phyloP scores from a whole-genome alignment of 371 early-diverging fungal genomes.

The Haplosporangium sp. region DNA sequence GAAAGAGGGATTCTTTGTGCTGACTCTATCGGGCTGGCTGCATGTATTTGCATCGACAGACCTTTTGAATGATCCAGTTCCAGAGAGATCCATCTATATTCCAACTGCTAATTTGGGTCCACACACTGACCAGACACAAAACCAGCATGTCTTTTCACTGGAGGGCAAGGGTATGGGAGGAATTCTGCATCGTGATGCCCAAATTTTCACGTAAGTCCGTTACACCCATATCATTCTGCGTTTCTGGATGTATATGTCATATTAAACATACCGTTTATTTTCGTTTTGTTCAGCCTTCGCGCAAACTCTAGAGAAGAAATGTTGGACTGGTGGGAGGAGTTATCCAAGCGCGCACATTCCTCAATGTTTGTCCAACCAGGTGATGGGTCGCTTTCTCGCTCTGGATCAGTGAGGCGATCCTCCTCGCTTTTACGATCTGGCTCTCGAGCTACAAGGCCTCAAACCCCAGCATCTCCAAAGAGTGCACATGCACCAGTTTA shows the following conservation, averaged over 20 bases:
- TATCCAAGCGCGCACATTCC: constrained; percentile 23
- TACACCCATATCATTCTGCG: neutral
- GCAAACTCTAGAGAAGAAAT: constrained; percentile 35
- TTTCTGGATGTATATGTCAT: neutral
- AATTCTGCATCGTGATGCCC: constrained; percentile 30
- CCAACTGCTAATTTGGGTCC: constrained; percentile 29
- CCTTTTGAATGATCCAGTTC: neutral
- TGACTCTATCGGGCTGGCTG: constrained; percentile 32
- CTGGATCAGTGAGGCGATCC: neutral
- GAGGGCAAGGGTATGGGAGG: constrained; percentile 37
- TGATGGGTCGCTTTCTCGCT: constrained; percentile 3
- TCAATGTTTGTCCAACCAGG: constrained; percentile 12
- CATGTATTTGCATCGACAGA: constrained; percentile 29
- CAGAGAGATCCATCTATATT: constrained; percentile 30
- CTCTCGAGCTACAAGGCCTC: constrained; percentile 1
- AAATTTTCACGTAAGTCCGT: constrained; percentile 30
- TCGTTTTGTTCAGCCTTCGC: constrained; percentile 16
- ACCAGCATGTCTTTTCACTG: constrained; percentile 32
- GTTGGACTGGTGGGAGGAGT: constrained; percentile 34
- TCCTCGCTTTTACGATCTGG: constrained; percentile 3
- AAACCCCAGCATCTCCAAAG: neutral
- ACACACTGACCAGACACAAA: constrained; percentile 9
- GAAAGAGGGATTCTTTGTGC: constrained; percentile 37
- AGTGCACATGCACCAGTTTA: neutral
- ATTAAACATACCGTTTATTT: neutral